A percentile compares a stretch with the other conserved stretches of the same genome.
These are phyloP conservation scores for Acacia concinna DNA, from an alignment of 331 rosid species.

Conservation along the genomic window DNA sequence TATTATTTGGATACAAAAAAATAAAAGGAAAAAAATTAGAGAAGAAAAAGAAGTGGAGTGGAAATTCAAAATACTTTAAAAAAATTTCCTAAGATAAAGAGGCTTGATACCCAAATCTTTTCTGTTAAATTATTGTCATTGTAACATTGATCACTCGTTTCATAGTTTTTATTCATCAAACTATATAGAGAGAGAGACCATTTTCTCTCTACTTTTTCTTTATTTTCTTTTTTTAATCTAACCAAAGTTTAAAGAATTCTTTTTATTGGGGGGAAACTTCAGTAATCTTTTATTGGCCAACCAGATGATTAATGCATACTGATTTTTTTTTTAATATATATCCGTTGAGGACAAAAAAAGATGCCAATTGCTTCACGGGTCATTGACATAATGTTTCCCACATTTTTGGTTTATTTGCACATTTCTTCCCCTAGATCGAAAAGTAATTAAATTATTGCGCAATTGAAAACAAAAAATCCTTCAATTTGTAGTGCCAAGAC, in stretches of 20 bases:
- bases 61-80: no score
- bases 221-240: not conserved
- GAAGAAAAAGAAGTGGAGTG: not conserved
- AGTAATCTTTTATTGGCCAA: not conserved
- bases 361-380: not conserved
- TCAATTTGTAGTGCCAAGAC: slow-evolving; percentile 11
- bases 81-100: not conserved
- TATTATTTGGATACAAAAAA: no score
- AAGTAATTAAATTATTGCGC: not conserved
- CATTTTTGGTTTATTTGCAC: not conserved
- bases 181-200: no score
- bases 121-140: not conserved
- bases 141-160: no score
- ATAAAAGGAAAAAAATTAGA: no score
- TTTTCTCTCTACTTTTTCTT: no score
- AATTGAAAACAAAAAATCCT: not conserved
- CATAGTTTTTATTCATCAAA: not conserved
- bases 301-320: not conserved
- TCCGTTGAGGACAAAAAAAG: not conserved
- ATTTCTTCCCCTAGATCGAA: not conserved
- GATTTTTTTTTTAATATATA: no score
- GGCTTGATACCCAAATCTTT: not conserved
- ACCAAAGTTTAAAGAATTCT: not conserved
- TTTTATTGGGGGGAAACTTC: not conserved
- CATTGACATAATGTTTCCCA: not conserved